Evolutionary conservation across 164 flowering plant species (phyloP).

Genomic region (Liquidambar formosana): DNA sequence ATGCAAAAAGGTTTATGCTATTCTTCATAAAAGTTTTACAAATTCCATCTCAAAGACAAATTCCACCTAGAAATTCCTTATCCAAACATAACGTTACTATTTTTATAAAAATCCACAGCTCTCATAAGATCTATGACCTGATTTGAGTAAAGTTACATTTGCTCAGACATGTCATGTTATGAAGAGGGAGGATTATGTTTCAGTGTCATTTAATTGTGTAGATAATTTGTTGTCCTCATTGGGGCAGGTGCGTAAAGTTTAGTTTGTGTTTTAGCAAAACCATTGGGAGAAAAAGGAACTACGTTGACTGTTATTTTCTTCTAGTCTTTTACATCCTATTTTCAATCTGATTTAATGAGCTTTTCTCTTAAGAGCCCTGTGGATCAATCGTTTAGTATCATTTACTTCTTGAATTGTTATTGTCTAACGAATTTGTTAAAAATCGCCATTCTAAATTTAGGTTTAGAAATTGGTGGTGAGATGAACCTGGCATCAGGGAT

Average conservation of each 20-base stretch:
- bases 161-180: not conserved
- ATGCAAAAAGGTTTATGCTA: too few species aligned
- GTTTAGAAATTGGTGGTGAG: conserved; percentile 89
- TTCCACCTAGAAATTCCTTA: too few species aligned
- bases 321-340: not conserved
- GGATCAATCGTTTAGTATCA: not conserved
- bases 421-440: not conserved
- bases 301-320: not conserved
- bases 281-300: not conserved
- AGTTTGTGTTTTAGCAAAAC: too few species aligned
- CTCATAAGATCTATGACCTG: too few species aligned
- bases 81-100: too few species aligned
- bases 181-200: not conserved
- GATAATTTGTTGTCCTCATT: not conserved
- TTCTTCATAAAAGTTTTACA: too few species aligned
- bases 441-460: conserved; percentile 31
- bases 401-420: not conserved
- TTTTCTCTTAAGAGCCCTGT: not conserved
- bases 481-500: conserved; percentile 88
- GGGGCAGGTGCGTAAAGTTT: not conserved
- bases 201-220: not conserved
- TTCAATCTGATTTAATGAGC: not conserved
- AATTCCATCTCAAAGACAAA: too few species aligned
- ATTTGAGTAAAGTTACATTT: not conserved
- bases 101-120: too few species aligned